Conservation (phyloP, 352 stramenopile genomes). For the Globisporangium recalcitrans region DNA sequence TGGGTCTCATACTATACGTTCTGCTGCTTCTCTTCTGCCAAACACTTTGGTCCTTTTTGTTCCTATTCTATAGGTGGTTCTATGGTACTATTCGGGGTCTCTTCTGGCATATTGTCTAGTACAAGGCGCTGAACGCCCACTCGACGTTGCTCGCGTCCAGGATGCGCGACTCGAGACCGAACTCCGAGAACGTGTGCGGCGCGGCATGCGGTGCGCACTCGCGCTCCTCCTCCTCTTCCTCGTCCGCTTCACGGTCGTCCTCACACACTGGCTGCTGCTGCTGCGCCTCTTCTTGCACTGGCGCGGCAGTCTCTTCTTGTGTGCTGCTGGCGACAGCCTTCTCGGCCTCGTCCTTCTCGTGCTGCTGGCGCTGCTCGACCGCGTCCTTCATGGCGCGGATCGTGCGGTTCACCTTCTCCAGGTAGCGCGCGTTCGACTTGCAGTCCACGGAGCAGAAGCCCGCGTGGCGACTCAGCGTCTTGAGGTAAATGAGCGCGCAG, state of each 20-base stretch:
- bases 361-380: slow-evolving; percentile 43
- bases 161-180: slow-evolving; percentile 61
- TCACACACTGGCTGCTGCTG: not conserved
- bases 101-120: too few species aligned
- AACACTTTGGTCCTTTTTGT: slow-evolving; percentile 1
- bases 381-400: slow-evolving; percentile 74
- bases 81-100: slow-evolving; percentile 13
- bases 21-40: slow-evolving; percentile 13
- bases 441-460: slow-evolving; percentile 86
- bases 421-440: slow-evolving; percentile 83
- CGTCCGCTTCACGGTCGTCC: not conserved
- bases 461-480: slow-evolving; percentile 66
- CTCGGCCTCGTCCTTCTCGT: slow-evolving; percentile 23
- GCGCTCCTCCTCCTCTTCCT: slow-evolving; percentile 15
- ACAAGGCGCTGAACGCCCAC: slow-evolving; percentile 76
- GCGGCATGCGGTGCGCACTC: slow-evolving; percentile 4
- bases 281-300: not conserved
- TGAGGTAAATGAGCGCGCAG: slow-evolving; percentile 83
- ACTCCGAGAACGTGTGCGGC: slow-evolving; percentile 68
- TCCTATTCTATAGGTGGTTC: slow-evolving; percentile 17
- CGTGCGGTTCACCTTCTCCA: slow-evolving; percentile 78
- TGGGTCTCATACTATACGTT: slow-evolving; percentile 25
- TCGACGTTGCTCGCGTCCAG: slow-evolving; percentile 54
- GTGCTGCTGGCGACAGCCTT: not conserved
- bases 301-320: not conserved